Base-by-base conservation (phyloP, 2,329 filamentous ascomycete genomes). In the Trichoderma brevicompactum region DNA sequence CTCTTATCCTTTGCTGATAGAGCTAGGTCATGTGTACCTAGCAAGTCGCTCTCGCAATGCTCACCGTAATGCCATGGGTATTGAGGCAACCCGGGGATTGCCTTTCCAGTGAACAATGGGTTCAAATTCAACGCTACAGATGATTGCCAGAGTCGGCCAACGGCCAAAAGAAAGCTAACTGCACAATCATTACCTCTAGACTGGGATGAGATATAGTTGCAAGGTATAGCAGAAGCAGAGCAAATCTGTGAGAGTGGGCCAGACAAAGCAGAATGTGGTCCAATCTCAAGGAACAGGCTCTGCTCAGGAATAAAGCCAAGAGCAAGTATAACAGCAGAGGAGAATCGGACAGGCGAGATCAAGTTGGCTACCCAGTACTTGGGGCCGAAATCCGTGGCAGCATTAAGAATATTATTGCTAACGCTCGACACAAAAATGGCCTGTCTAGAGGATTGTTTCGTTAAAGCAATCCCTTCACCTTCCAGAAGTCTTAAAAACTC, bases 311-410 rank as follows among this genome's bases (percentile, higher is more conserved):
- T 5, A 36, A 34, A n/a, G 19, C 44, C 44, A 19, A 66, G 58
- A 32, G 62, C n/a, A 15, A 50, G 23, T 7, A 4, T 7, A 28
- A 70, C 41, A 28, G 66, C 60, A 38, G 53, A 67, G 49, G 34
- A 58, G 60, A 68, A 71, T 3, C 65, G 61, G 5, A 76, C 73
- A 19, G 72, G 69, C 5, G 67, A 69, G 9, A 71, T 66, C 50
- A 76, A 61, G 64, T 73, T 74, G n/a, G 63, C 56, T 4, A 62
- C 60, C 72, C 72, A 75, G 67, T 74, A 75, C 5, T 64, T 62
- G 7, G 59, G 38, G 32, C 52, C 36, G 7, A 68, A 17, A 9
- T 66, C 65, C 5, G 32, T 34, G 3, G 48, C 43, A 7, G 34
- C 13, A 10, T 61, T 46, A 17, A 66, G 8, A 55, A 66, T 19